These are phyloP conservation scores for Ceratobasidium sp. DNA, from an alignment of 1,284 basidiomycete species.

Conservation along the genomic window DNA sequence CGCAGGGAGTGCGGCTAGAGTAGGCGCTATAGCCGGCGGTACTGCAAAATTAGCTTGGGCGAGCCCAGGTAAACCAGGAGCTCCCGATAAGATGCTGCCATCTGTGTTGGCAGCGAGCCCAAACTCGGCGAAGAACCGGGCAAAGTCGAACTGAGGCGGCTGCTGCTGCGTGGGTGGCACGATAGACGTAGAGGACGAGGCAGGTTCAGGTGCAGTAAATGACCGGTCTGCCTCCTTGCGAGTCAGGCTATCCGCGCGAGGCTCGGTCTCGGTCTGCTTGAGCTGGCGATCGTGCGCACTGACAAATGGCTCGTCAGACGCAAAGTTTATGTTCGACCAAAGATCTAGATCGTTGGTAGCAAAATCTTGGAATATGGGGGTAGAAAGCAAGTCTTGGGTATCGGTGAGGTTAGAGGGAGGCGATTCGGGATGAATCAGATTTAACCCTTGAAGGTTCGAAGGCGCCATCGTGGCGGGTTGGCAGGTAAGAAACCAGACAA, in stretches of 20 bases:
- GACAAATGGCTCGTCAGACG: slow-evolving; percentile 75
- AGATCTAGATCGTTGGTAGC: slow-evolving; percentile 79
- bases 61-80: slow-evolving; percentile 70
- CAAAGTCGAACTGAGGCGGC: slow-evolving; percentile 35
- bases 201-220: slow-evolving; percentile 11
- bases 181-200: slow-evolving; percentile 31
- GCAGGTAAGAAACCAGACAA: neutral
- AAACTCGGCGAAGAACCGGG: slow-evolving; percentile 63
- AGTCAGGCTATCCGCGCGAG: slow-evolving; percentile 9
- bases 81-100: slow-evolving; percentile 50
- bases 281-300: slow-evolving; percentile 44
- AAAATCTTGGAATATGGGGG: slow-evolving; percentile 74
- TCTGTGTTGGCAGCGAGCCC: slow-evolving; percentile 65
- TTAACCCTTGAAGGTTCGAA: slow-evolving; percentile 74
- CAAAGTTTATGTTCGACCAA: slow-evolving; percentile 86
- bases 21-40: neutral
- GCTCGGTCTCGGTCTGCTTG: slow-evolving; percentile 56
- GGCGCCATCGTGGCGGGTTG: slow-evolving; percentile 44
- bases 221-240: slow-evolving; percentile 28
- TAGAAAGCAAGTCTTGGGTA: slow-evolving; percentile 71
- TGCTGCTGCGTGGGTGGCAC: slow-evolving; percentile 12
- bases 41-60: slow-evolving; percentile 16
- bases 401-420: slow-evolving; percentile 62
- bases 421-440: slow-evolving; percentile 72
- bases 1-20: slow-evolving; percentile 47